Evolutionary conservation across 495 filamentous ascomycete genomes (phyloP).

Genomic region (Immersiella caudata): DNA sequence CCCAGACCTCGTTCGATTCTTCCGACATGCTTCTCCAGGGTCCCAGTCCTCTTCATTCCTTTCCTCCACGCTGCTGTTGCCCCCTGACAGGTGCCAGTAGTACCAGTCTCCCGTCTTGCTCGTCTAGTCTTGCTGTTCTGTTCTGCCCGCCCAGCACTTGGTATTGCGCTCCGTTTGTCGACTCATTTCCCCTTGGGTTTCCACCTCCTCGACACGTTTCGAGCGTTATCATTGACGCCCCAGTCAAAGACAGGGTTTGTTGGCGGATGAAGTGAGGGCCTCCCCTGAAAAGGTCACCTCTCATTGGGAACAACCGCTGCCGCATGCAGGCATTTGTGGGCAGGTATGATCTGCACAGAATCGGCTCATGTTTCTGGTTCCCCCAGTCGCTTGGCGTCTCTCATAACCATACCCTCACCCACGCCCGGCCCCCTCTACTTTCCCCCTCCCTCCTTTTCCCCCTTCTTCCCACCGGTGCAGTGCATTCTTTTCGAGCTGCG

Average conservation of each 20-base stretch:
- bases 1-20: slow-evolving; percentile 17
- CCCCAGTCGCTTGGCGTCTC: slow-evolving; percentile 43
- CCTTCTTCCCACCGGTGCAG: slow-evolving; percentile 39
- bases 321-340: slow-evolving; percentile 52
- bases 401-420: slow-evolving; percentile 52
- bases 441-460: slow-evolving; percentile 33
- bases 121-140: too few species aligned
- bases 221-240: slow-evolving; percentile 2
- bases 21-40: slow-evolving; percentile 4
- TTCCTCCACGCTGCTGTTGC: slow-evolving; percentile 5
- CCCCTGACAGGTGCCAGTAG: slow-evolving; percentile 31
- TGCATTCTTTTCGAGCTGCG: slow-evolving; percentile 39
- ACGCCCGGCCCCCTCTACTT: slow-evolving; percentile 39
- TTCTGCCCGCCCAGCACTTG: slow-evolving; percentile 1
- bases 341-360: slow-evolving; percentile 55
- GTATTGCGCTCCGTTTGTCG: not conserved
- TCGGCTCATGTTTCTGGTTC: slow-evolving; percentile 48
- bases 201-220: not conserved
- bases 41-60: slow-evolving; percentile 6
- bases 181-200: not conserved
- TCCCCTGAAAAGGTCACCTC: slow-evolving; percentile 21
- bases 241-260: not conserved
- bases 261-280: not conserved
- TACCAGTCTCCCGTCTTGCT: too few species aligned
- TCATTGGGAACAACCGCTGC: slow-evolving; percentile 32